These are phyloP conservation scores for Apiospora kogelbergensis DNA, from an alignment of 2,329 filamentous ascomycete species.

Conservation along the genomic window DNA sequence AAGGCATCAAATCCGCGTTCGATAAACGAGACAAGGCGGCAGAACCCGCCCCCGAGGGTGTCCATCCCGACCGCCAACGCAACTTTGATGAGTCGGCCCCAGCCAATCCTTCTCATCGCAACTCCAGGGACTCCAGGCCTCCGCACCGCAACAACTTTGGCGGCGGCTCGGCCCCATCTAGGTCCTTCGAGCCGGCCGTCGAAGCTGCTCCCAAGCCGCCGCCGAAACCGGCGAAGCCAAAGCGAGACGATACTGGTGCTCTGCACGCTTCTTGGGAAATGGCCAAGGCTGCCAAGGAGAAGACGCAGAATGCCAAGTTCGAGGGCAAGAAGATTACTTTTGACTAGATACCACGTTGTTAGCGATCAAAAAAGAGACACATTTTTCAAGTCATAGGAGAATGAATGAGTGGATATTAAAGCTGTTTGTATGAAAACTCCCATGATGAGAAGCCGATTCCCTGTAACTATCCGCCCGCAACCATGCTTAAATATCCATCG, in stretches of 20 bases:
- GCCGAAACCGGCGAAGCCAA: slow-evolving; percentile 34
- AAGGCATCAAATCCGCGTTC: slow-evolving; percentile 39
- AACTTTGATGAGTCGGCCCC: slow-evolving; percentile 31
- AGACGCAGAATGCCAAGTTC: slow-evolving; percentile 51
- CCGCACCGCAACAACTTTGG: neutral
- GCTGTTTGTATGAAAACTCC: neutral
- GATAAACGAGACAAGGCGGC: slow-evolving; percentile 18
- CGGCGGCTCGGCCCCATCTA: neutral
- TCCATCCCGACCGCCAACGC: slow-evolving; percentile 31
- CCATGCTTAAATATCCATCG: neutral
- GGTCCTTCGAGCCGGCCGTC: slow-evolving; percentile 16
- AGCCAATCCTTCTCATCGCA: slow-evolving; percentile 13
- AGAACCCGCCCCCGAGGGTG: slow-evolving; percentile 19
- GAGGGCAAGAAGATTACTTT: slow-evolving; percentile 60
- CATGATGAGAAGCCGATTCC: neutral
- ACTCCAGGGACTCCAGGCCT: neutral
- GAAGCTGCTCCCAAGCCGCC: slow-evolving; percentile 17
- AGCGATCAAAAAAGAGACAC: neutral
- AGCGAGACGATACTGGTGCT: slow-evolving; percentile 48
- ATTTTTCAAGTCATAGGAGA: neutral
- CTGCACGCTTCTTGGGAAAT: slow-evolving; percentile 68
- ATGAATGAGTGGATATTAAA: neutral
- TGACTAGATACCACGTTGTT: slow-evolving; percentile 39
- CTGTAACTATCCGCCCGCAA: neutral
- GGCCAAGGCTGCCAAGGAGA: slow-evolving; percentile 61